Base-by-base conservation (phyloP, 2,329 filamentous ascomycete species). In the Colletotrichum tamarilloi region DNA sequence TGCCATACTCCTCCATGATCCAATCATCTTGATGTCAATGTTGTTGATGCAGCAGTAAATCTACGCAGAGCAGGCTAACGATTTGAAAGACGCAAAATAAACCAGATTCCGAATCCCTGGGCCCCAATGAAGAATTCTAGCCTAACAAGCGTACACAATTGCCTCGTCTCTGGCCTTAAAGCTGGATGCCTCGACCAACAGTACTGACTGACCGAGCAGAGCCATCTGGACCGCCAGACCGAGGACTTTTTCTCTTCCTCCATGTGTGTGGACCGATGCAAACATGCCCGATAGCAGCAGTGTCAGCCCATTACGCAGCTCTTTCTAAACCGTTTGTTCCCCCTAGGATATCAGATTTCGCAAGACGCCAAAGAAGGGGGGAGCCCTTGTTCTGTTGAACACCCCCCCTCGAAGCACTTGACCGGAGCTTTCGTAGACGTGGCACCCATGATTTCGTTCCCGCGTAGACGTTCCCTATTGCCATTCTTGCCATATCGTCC, bases 31-130 rank as follows among this genome's bases (percentile, higher is more conserved):
- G 35, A 57, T 69, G 42, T 32, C 42, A 22, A 64, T 69, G 38
- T 30, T 62, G 55, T n/a, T 69, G 38, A 55, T 62, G 66, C 66
- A 56, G 30, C 35, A 64, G 16, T 22, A 63, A 55, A 63, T 49
- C 66, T 72, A 72, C 52, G 52, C 53, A 69, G 49, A 69, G 42
- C 42, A 69, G 70, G 66, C 70, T 73, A 73, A 65, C 55, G 60
- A 70, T 73, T 64, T n/a, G 59, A 69, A 73, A 56, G 53, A 35
- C 64, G 57, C 32, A 64, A 64, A 65, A 69, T 64, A 72, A 72
- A 69, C 38, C 70, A 73, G 59, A 64, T 69, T 73, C 59, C 70
- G 42, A 59, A 57, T 35, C 67, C 59, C 66, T 46, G 59, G 49
- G 60, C 67, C 67, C 55, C 32, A 32, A 57, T 38, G 52, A 71